Percentiles rank a stretch among this genome's conserved stretches.
phyloP scores from a whole-genome alignment of 805 yeast species.

The Kuraishia capsulata region DNA sequence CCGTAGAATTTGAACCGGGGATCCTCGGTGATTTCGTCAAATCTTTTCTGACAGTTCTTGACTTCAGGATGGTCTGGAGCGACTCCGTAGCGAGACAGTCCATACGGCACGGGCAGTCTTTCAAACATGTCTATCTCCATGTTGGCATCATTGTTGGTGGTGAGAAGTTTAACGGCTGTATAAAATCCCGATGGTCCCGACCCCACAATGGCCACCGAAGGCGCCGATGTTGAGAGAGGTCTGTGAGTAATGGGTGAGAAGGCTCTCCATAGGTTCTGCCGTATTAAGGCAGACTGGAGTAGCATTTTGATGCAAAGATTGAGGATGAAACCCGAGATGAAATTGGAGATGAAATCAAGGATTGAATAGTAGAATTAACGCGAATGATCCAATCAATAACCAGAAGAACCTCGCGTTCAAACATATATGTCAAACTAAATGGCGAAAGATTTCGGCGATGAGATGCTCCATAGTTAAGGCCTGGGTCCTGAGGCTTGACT shows the following conservation, averaged over 20 bases:
- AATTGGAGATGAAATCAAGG: too few species aligned
- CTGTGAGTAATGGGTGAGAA: neutral
- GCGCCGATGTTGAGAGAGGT: slow-evolving; percentile 3
- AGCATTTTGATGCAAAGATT: neutral
- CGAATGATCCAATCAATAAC: too few species aligned
- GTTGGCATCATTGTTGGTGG: slow-evolving; percentile 17
- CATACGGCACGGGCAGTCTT: slow-evolving; percentile 81
- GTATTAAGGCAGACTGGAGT: neutral
- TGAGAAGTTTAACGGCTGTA: slow-evolving; percentile 67
- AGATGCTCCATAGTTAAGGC: too few species aligned
- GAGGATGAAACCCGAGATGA: too few species aligned
- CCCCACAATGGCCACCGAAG: slow-evolving; percentile 71
- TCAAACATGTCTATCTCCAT: slow-evolving; percentile 70
- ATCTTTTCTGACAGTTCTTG: slow-evolving; percentile 72
- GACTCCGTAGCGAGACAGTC: slow-evolving; percentile 89
- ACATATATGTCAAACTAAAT: too few species aligned
- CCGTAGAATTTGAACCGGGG: slow-evolving; percentile 54
- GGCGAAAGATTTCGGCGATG: too few species aligned
- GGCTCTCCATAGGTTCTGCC: neutral
- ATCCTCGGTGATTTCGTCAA: slow-evolving; percentile 33
- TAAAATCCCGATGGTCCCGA: slow-evolving; percentile 97
- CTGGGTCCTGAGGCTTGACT: too few species aligned
- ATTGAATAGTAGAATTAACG: too few species aligned
- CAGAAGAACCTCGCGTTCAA: too few species aligned
- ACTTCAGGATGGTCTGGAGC: slow-evolving; percentile 99